These are phyloP conservation scores for Aspergillus pseudoglaucus DNA, from an alignment of 2,329 filamentous ascomycete species.

Conservation along the genomic window DNA sequence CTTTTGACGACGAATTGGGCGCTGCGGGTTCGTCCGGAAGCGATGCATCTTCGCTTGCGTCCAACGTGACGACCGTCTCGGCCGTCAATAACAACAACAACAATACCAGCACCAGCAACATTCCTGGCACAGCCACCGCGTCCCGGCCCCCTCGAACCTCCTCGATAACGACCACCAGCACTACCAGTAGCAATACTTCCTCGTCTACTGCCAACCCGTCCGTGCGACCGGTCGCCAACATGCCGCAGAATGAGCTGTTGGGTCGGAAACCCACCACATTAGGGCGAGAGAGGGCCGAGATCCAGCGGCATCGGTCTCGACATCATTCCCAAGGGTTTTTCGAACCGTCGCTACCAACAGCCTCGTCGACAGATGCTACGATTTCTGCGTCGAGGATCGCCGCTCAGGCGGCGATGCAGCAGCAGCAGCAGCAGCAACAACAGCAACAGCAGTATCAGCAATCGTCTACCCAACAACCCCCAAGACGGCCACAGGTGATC, in stretches of 20 bases:
- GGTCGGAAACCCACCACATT: conserved; percentile 31
- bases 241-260: conserved; percentile 32
- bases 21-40: conserved; percentile 41
- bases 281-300: conserved; percentile 22
- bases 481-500: conserved; percentile 52
- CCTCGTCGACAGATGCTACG: conserved; percentile 40
- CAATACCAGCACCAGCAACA: conserved; percentile 6
- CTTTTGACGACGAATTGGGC: conserved; percentile 27
- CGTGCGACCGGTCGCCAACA: conserved; percentile 29
- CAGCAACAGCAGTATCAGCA: conserved; percentile 44
- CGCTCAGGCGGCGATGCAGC: conserved; percentile 60
- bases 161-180: conserved; percentile 17
- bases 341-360: conserved; percentile 56
- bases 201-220: conserved; percentile 22
- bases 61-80: conserved; percentile 39
- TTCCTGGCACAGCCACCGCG: conserved; percentile 14
- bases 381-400: conserved; percentile 58
- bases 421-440: conserved; percentile 38
- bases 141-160: conserved; percentile 22
- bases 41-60: conserved; percentile 40
- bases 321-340: conserved; percentile 62
- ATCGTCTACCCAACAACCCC: conserved; percentile 30
- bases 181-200: conserved; percentile 28
- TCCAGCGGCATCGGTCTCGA: conserved; percentile 38
- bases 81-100: conserved; percentile 30